These are phyloP conservation scores for Puccinia polysora DNA, from an alignment of 1,284 basidiomycete genomes.

Conservation along the genomic window DNA sequence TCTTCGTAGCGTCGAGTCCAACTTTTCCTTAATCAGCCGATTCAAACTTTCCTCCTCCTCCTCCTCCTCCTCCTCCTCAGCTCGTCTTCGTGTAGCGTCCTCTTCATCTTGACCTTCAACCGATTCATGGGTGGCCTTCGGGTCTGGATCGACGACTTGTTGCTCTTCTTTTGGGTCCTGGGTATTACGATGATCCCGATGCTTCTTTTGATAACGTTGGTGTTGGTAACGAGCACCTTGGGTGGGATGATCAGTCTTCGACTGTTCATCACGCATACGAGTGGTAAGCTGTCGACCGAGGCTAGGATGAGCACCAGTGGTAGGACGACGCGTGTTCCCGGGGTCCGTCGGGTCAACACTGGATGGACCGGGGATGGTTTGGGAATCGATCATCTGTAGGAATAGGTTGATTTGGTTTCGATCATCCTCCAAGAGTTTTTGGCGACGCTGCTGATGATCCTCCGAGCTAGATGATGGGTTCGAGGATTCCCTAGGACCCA, in stretches of 20 bases:
- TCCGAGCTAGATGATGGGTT: slow-evolving; percentile 1
- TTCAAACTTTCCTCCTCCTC: not conserved
- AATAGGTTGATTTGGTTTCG: slow-evolving; percentile 15
- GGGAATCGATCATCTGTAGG: slow-evolving; percentile 16
- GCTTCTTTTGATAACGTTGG: not conserved
- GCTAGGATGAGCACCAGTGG: not conserved
- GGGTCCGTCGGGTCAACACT: too few relatives aligned
- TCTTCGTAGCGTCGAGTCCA: slow-evolving; percentile 20
- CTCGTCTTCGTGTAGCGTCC: not conserved
- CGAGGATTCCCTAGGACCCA: not conserved
- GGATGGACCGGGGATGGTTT: not conserved
- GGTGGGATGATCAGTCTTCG: not conserved
- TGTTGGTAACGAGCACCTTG: not conserved
- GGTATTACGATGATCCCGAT: not conserved
- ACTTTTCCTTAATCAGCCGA: slow-evolving; percentile 9
- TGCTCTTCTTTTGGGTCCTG: not conserved
- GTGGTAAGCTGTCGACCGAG: not conserved
- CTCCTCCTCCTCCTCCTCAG: not conserved
- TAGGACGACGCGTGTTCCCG: not conserved
- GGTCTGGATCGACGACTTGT: not conserved
- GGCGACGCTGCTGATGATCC: not conserved
- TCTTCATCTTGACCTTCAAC: not conserved
- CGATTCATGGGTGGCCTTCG: not conserved
- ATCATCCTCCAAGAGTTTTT: not conserved
- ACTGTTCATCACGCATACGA: too few relatives aligned